Conservation (phyloP, 2,329 filamentous ascomycete genomes). For the Epichloe sylvatica region DNA sequence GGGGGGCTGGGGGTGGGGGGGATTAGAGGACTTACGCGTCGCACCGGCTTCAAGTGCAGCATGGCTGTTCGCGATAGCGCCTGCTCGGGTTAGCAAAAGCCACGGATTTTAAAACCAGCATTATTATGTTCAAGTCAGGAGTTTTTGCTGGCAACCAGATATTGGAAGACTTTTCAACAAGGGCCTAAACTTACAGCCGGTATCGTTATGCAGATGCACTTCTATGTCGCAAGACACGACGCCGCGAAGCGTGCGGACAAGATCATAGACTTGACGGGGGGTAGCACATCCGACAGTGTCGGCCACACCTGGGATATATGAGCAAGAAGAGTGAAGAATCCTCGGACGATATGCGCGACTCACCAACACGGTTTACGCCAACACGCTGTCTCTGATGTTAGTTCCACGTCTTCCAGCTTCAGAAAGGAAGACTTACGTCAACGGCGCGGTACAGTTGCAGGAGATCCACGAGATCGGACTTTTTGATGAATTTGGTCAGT, state of each 20-base stretch:
- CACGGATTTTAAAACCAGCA: not conserved
- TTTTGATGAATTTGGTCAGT: not conserved
- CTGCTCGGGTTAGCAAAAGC: slow-evolving; percentile 21
- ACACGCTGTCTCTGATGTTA: not conserved
- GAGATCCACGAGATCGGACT: slow-evolving; percentile 51
- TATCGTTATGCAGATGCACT: slow-evolving; percentile 45
- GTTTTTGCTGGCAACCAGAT: too few species aligned
- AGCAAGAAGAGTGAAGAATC: not conserved
- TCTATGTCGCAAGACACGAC: slow-evolving; percentile 55
- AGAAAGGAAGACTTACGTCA: slow-evolving; percentile 30
- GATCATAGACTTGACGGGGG: slow-evolving; percentile 72
- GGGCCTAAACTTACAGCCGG: not conserved
- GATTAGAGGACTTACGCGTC: slow-evolving; percentile 29
- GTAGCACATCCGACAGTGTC: slow-evolving; percentile 84
- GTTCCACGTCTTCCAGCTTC: not conserved
- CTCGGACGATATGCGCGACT: not conserved
- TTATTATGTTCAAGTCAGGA: too few species aligned
- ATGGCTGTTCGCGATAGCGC: slow-evolving; percentile 77
- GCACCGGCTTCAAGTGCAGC: slow-evolving; percentile 78
- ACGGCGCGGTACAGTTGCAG: slow-evolving; percentile 68
- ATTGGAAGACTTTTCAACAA: not conserved
- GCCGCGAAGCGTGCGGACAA: slow-evolving; percentile 61
- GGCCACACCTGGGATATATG: slow-evolving; percentile 42
- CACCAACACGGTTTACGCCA: not conserved
- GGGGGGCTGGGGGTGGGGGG: too few species aligned